Base-by-base conservation (phyloP, 805 yeast genomes). In the Hanseniaspora mollemarum region DNA sequence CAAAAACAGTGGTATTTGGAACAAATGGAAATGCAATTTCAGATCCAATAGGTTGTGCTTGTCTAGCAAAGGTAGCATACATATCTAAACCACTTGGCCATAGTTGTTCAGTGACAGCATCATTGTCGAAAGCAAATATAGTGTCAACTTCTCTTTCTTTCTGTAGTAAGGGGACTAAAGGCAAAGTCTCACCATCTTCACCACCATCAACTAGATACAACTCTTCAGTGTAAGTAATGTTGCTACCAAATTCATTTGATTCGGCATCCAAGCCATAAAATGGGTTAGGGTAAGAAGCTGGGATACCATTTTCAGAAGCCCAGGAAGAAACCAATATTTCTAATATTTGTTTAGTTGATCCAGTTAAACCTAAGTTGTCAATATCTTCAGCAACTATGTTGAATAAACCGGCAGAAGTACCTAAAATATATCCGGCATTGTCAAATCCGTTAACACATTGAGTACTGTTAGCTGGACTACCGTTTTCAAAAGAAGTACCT, bases 371-470 rank as follows among this genome's bases (percentile, higher is more conserved):
- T 2, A 7, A 75, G 8, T 32, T 32, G 28, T 48, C 35, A 21
- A 48, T 48, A 62, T 59, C 78, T 77, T 15, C 58, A 73, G 59
- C 71, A 40, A 48, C 51, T 29, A 18, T 21, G 62, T 87, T 87
- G 71, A 87, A 87, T 49, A 87, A 67, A 1, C 88, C 71, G 1
- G 94, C 83, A 1, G 95, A 85, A 2, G 95, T 81, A 39, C 92
- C 95, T 67, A 84, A 68, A 38, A 85, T 67, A 60, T 76, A 86
- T 4, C 95, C 94, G 6, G 85, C 80, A 60, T 85, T 84, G 64
- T 87, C 95, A 54, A 73, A 80, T 4, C 90, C 88, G 4, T 69
- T 73, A 51, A 76, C 66, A 66, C 96, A 87, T n/a, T 64, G 59
- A n/a, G 68, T 66, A 18, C 25, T 10, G 16, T 62, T 58, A 2